Conservation (phyloP, 2,329 filamentous ascomycete species). For the Arthroderma sp. region DNA sequence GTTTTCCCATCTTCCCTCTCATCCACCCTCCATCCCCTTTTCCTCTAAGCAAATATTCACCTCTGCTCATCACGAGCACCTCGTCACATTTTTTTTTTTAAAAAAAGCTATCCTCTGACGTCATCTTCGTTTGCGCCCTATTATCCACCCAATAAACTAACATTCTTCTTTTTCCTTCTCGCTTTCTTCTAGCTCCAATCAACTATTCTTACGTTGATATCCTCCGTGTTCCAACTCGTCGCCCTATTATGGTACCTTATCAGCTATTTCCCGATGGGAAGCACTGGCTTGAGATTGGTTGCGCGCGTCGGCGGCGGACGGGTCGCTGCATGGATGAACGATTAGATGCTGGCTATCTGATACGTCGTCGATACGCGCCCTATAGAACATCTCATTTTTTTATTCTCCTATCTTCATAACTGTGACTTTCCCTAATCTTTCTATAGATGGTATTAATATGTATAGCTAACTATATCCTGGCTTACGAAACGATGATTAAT, state of each 20-base stretch:
- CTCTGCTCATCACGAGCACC: neutral
- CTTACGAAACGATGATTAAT: too few species aligned
- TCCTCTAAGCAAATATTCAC: neutral
- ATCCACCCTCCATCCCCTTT: constrained; percentile 4
- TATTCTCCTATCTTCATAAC: too few species aligned
- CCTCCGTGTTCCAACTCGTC: constrained; percentile 69
- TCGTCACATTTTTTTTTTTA: neutral
- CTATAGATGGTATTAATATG: too few species aligned
- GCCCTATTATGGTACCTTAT: constrained; percentile 85
- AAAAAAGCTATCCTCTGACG: constrained; percentile 1
- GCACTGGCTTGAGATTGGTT: constrained; percentile 71
- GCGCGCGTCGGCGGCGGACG: constrained; percentile 74
- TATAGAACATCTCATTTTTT: too few species aligned
- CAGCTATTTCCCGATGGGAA: constrained; percentile 97
- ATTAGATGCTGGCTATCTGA: constrained; percentile 31
- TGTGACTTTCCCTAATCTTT: too few species aligned
- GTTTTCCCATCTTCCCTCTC: constrained; percentile 28
- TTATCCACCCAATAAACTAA: neutral
- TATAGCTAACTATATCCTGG: too few species aligned
- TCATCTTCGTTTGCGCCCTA: neutral
- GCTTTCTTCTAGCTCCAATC: constrained; percentile 53
- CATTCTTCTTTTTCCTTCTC: too few species aligned
- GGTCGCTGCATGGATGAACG: constrained; percentile 77
- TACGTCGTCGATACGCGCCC: neutral
- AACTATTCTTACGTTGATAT: constrained; percentile 71